phyloP scores from a whole-genome alignment of 176 grass and related monocot species.

The Olyra latifolia region DNA sequence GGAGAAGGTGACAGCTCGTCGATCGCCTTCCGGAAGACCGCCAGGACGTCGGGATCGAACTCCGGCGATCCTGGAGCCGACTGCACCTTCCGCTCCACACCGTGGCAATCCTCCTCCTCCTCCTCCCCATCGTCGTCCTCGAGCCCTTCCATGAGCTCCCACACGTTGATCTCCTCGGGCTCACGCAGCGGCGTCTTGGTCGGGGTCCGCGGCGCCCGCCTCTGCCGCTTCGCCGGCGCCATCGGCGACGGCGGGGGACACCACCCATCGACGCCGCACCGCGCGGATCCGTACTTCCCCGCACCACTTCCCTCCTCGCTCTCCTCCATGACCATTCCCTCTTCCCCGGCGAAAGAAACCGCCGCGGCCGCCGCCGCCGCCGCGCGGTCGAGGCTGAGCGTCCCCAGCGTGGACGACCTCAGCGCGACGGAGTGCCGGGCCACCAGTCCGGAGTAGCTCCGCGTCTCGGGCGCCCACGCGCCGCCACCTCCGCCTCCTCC shows the following conservation, averaged over 20 bases:
- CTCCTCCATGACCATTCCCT: slow-evolving; percentile 43
- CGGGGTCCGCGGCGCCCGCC: slow-evolving; percentile 56
- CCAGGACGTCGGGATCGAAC: slow-evolving; percentile 52
- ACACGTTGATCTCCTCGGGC: slow-evolving; percentile 87
- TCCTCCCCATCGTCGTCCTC: slow-evolving; percentile 42
- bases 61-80: slow-evolving; percentile 33
- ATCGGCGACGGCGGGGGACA: background rate
- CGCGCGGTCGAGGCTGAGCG: slow-evolving; percentile 59
- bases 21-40: slow-evolving; percentile 47
- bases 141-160: slow-evolving; percentile 94
- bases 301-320: background rate
- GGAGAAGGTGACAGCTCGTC: slow-evolving; percentile 25
- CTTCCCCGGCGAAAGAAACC: background rate
- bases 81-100: background rate
- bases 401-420: slow-evolving; percentile 55
- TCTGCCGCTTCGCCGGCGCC: slow-evolving; percentile 38
- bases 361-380: background rate
- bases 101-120: background rate
- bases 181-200: slow-evolving; percentile 65
- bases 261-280: background rate
- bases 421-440: slow-evolving; percentile 46
- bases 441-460: slow-evolving; percentile 20
- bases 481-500: background rate
- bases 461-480: slow-evolving; percentile 23
- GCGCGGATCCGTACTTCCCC: background rate